Base-by-base conservation (phyloP, 768 basidiomycete genomes). In the Filobasidium floriforme region DNA sequence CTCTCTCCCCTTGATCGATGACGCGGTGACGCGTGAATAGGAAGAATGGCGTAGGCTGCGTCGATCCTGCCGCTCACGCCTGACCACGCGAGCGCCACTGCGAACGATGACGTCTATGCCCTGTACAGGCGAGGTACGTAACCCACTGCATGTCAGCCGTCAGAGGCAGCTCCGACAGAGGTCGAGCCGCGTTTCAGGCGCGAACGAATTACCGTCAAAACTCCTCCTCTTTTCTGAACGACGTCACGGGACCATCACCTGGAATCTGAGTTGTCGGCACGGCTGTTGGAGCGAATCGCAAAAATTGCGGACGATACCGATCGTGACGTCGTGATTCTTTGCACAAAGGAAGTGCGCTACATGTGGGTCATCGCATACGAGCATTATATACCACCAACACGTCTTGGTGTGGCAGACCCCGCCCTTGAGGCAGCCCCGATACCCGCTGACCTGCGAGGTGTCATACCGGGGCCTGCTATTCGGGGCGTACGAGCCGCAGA, bases 401-500 rank as follows among this genome's bases (percentile, higher is more conserved):
- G 59, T 60, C 77, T 60, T 7, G 76, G 76, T 22, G 76, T 79
- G 1, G 77, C 75, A 9, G 32, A 37, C 14, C 71, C 69, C 7
- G 71, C 62, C 60, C 77, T 68, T 3, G 71, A 66, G 10, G 76
- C 76, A 15, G 77, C 76, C 4, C 77, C 77, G 41, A 77, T 74
- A 9, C 77, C 77, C 7, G 74, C 73, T 46, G 73, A 72, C n/a
- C 77, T 64, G 11, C 77, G 75, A 11, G 79, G 78, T 12, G 71
- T 70, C 41, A 74, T 65, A 3, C 67, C 69, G 15, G 70, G 57
- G 11, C 75, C 76, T 11, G 72, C 74, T 14, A 78, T 72, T 51
- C 69, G 68, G 5, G 79, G 79, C 32, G 79, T 78, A 19, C 49
- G 28, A 18, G 68, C 32, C 12, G 64, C 46, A 9, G 75, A 63